phyloP scores from a whole-genome alignment of 164 flowering plant genomes.

The Aristolochia contorta region DNA sequence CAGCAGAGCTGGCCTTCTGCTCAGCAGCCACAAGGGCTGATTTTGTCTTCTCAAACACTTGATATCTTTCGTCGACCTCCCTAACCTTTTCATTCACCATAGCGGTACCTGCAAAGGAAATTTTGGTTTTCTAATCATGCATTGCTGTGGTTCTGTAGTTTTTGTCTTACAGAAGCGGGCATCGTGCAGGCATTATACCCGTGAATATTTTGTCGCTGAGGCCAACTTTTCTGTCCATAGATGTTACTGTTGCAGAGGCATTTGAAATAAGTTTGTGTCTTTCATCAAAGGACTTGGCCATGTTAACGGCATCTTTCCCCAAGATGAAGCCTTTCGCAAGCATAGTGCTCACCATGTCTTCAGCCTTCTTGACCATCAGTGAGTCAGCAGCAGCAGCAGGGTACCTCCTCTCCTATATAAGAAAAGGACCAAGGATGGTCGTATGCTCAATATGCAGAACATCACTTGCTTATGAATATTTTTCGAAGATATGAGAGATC shows the following conservation, averaged over 20 bases:
- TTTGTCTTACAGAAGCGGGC: not conserved
- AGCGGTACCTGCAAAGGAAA: conserved; percentile 22
- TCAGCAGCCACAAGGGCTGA: conserved; percentile 59
- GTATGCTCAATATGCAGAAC: no score
- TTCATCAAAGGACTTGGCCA: conserved; percentile 66
- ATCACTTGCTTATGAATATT: no score
- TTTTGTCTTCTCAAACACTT: conserved; percentile 54
- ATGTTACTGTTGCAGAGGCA: conserved; percentile 60
- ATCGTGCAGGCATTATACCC: conserved; percentile 6
- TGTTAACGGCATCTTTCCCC: conserved; percentile 75
- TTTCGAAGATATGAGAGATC: no score
- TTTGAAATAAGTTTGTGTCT: conserved; percentile 44
- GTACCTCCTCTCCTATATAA: conserved; percentile 20
- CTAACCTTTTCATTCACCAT: conserved; percentile 53
- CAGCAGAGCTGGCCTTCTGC: conserved; percentile 56
- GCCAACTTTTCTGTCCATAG: conserved; percentile 53
- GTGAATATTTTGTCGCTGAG: conserved; percentile 52
- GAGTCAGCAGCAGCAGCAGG: conserved; percentile 12
- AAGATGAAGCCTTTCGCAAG: conserved; percentile 68
- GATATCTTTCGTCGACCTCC: conserved; percentile 57
- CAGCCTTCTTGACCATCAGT: conserved; percentile 50
- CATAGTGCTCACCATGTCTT: conserved; percentile 75
- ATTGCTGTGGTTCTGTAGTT: no score
- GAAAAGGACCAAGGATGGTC: not conserved
- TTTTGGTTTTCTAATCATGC: no score